phyloP scores from a whole-genome alignment of 2,329 filamentous ascomycete genomes.

The Nakataea oryzae region DNA sequence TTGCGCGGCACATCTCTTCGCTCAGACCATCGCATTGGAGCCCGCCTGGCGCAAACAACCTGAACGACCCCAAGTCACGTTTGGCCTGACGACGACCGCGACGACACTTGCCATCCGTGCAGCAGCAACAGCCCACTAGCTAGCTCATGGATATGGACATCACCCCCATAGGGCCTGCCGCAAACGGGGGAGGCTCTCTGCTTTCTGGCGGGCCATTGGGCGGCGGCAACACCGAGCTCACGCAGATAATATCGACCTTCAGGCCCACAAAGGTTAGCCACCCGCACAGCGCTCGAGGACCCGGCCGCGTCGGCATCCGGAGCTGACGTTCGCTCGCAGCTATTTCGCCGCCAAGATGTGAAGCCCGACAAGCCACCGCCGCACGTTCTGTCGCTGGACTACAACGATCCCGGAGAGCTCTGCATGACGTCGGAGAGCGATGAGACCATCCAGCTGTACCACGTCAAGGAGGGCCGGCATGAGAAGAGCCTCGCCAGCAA shows the following conservation, averaged over 20 bases:
- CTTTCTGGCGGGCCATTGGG: conserved; percentile 28
- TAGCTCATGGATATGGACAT: conserved; percentile 45
- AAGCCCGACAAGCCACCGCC: conserved; percentile 41
- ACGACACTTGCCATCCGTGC: neutral
- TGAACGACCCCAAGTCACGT: too few species aligned
- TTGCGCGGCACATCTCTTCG: neutral
- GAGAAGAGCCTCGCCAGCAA: conserved; percentile 87
- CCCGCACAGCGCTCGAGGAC: neutral
- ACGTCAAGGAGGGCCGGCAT: conserved; percentile 79
- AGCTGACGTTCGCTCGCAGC: conserved; percentile 21
- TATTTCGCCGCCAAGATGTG: conserved; percentile 48
- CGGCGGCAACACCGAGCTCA: conserved; percentile 52
- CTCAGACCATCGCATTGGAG: too few species aligned
- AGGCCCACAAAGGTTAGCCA: conserved; percentile 64
- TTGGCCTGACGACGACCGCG: too few species aligned
- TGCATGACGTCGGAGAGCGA: conserved; percentile 87
- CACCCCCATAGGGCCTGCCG: neutral
- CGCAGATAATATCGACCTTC: conserved; percentile 68
- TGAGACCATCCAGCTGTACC: conserved; percentile 92
- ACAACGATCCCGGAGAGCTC: conserved; percentile 89
- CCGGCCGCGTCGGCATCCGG: neutral
- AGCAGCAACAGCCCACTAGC: too few species aligned
- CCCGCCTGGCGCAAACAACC: too few species aligned
- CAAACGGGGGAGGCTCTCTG: conserved; percentile 1
- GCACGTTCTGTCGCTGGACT: conserved; percentile 82